Evolutionary conservation across 116 monocot genomes (phyloP), one percentile per base, ranked within the genome.

Genomic region (Dioscorea cayenensis): DNA sequence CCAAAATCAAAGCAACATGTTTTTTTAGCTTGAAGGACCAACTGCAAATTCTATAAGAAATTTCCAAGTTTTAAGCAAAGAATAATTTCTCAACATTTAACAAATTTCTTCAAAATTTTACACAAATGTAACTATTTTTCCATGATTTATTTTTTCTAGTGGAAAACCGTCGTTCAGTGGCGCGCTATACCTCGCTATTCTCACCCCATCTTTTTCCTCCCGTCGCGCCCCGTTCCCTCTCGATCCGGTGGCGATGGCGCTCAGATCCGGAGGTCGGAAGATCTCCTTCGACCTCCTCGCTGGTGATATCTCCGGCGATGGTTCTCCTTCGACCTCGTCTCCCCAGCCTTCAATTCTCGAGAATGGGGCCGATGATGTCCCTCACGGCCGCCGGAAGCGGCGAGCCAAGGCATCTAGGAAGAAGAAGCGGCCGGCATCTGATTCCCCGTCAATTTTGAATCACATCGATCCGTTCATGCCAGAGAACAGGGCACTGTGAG

Each of bases 221-320:
- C 14, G 19, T 16, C 55, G 5, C 55, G 16, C 14, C 52, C 18
- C 55, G 51, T 51, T 19, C 66, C 66, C 66, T 4, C 36, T 66
- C 66, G 29, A 32, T 19, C 18, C 14, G 19, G 14, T 55, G 62
- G 11, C 62, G 27, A 48, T 52, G 69, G 69, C 50, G 17, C 10
- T 69, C 28, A 19, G 51, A 43, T 68, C 67, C 43, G 67, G 19
- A 21, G 68, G 66, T 25, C 48, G 85, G 28, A 73, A 74, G 75
- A 38, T 72, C 70, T 88, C 88, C 67, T 91, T 91, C 81, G 85
- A 88, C 49, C 61, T 91, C 66, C 88, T 88, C 78, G 70, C 81
- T 51, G 66, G 64, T 29, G 78, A 85, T 27, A 75, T 52, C 77
- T 75, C 84, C 76, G 78, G 78, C 64, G 87, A 87, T 69, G 84